These are phyloP conservation scores for Amylocarpus encephaloides DNA, from an alignment of 2,329 filamentous ascomycete genomes.

Conservation along the genomic window DNA sequence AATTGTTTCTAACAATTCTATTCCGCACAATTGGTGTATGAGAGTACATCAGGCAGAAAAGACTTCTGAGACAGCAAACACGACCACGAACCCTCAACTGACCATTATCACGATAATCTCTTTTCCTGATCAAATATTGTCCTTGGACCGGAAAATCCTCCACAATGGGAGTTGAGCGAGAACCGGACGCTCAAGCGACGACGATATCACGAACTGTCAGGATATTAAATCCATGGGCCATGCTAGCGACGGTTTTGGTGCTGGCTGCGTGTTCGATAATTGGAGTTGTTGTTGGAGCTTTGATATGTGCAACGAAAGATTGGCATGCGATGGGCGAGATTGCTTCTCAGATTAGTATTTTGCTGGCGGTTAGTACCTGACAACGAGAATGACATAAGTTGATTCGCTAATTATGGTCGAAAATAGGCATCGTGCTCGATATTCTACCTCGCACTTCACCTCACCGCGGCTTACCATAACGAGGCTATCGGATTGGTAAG, in stretches of 20 bases:
- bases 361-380: constrained; percentile 21
- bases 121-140: too few species aligned
- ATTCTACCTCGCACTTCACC: constrained; percentile 21
- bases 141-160: not conserved
- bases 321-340: constrained; percentile 12
- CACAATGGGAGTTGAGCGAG: not conserved
- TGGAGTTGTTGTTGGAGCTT: constrained; percentile 10
- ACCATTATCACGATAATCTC: too few species aligned
- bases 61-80: constrained; percentile 9
- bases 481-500: constrained; percentile 16
- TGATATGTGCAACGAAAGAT: constrained; percentile 6
- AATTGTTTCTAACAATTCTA: not conserved
- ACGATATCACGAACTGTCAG: constrained; percentile 12
- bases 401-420: not conserved
- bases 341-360: constrained; percentile 14
- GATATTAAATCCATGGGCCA: constrained; percentile 17
- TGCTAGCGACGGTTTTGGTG: constrained; percentile 13
- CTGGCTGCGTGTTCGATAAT: constrained; percentile 10
- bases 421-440: constrained; percentile 18
- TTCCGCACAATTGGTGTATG: constrained; percentile 9
- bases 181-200: constrained; percentile 11
- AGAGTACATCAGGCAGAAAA: constrained; percentile 14
- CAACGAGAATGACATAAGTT: not conserved
- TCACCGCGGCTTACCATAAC: constrained; percentile 16
- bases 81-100: not conserved